A percentile compares a stretch with the other conserved stretches of the same genome.
Conservation (phyloP, 768 basidiomycete genomes). For the Boletus vinaceobasis region DNA sequence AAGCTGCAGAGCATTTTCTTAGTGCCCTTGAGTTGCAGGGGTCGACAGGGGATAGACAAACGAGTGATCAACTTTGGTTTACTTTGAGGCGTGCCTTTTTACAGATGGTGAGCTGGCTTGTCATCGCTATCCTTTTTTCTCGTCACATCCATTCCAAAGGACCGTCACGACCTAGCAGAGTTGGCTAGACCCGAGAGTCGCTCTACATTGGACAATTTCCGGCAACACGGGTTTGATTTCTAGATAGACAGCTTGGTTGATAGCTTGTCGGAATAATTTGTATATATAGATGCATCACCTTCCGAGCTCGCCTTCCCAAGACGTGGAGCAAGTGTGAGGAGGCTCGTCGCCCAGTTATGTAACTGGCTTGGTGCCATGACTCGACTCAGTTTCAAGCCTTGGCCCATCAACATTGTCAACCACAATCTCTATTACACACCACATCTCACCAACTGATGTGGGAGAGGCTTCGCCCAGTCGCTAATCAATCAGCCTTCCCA, state of each 20-base stretch:
- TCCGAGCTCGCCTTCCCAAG: not conserved
- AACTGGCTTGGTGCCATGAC: not conserved
- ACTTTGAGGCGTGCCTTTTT: conserved; percentile 81
- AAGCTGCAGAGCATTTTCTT: conserved; percentile 95
- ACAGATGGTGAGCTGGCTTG: conserved; percentile 56
- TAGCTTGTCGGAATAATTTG: not conserved
- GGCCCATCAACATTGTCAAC: not conserved
- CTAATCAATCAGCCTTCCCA: not conserved
- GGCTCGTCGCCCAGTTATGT: not conserved
- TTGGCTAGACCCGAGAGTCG: conserved; percentile 61
- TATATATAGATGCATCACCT: not conserved
- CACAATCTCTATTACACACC: not conserved
- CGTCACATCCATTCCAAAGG: conserved; percentile 38
- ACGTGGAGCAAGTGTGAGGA: not conserved
- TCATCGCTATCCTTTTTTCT: not conserved
- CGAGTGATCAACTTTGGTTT: conserved; percentile 84
- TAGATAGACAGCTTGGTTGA: conserved; percentile 32
- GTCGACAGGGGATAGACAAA: conserved; percentile 56
- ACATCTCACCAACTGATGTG: not conserved
- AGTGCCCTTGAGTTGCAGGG: conserved; percentile 81
- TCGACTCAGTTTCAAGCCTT: not conserved
- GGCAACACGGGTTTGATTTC: conserved; percentile 87
- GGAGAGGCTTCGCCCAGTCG: not conserved
- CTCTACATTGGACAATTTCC: conserved; percentile 67
- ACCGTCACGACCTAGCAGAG: conserved; percentile 79